Base-by-base conservation (phyloP, 169 alveolate genomes). In the Cryptosporidium bovis region DNA sequence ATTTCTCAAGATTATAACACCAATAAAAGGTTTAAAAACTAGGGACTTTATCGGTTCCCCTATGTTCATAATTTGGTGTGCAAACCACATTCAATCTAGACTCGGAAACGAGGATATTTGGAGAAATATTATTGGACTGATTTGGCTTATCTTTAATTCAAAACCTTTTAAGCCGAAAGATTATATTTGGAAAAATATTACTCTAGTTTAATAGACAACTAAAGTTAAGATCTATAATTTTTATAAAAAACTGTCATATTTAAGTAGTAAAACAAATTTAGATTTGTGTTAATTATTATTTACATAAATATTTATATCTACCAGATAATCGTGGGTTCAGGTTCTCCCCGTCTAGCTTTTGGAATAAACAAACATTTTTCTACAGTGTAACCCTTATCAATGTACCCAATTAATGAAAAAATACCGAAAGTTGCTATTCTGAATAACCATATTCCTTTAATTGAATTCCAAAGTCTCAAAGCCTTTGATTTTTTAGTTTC, bases 251-350 rank as follows among this genome's bases (percentile, higher is more conserved):
- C 20, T 13, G 1, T 53, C 1, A 0, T 53, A 53, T n/a, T 53
- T n/a, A 53, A 53, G 64, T 53, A n/a, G 20, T 16, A 53, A 53
- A 53, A n/a, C 6, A 29, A 53, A 8, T 29, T 31, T 51, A n/a
- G n/a, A 46, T 27, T 50, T 44, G 24, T 34, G n/a, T 16, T 20
- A 2, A n/a, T 66, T 18, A 46, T 44, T 46, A 44, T 48, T 8
- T 20, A 24, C 29, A 46, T 34, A 51, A 8, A 16, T n/a, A 20
- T 50, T 53, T 60, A 20, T 10, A 2, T 44, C 48, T 29, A 77
- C 87, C 87, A 77, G 12, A 77, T 77, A 15, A 77, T 77, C 2
- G 87, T 77, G 12, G 87, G 87, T 60, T 77, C 87, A n/a, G 87
- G 87, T 27, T 77, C 87, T 58, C 87, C 87, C 16, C 56, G 65